Base-by-base conservation (phyloP, 1,284 basidiomycete species). In the Leucoagaricus sp. region DNA sequence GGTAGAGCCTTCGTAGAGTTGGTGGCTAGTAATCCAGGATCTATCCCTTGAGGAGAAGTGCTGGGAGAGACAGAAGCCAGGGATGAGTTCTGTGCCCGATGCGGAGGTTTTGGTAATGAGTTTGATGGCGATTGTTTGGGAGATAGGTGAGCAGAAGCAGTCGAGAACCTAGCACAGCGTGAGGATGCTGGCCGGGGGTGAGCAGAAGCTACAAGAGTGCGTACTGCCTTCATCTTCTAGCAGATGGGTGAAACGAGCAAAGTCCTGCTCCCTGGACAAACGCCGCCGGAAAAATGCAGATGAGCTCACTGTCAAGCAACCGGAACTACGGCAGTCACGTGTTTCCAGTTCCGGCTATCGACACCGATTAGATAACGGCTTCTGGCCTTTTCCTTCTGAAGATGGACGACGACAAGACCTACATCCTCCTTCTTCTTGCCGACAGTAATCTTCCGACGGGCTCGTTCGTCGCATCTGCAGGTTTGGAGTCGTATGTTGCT, bases 401-500 rank as follows among this genome's bases (percentile, higher is more conserved):
- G 59, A 69, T 71, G 67, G 63, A 68, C 64, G 55, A 63, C 64
- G 69, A 78, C 49, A 84, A 87, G 65, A 77, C 81, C 0, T 89
- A 89, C 66, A 73, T 91, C 23, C 75, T 91, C 40, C 80, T 93
- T 42, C 77, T 93, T 33, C 81, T 93, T 45, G 81, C 89, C 0
- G 91, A 93, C 71, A 86, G 87, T 58, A 94, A 92, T 67, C 82
- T 94, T 1, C 94, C 94, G 1, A 91, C 90, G 6, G 94, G 94
- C 29, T 88, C 94, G 0, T 96, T 96, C 66, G 91, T 96, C 51
- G 92, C 94, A 0, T 96, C 95, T 0, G 86, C 93, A 1, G 96
- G 96, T 0, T 82, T 98, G 54, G 96, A 99, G 68, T 94, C 94
- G 0, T 96, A 88, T 68, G 73, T 84, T 31, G 88, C 91, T 36